These are phyloP conservation scores for Boletus barrowsii DNA, from an alignment of 768 basidiomycete species.

Conservation along the genomic window DNA sequence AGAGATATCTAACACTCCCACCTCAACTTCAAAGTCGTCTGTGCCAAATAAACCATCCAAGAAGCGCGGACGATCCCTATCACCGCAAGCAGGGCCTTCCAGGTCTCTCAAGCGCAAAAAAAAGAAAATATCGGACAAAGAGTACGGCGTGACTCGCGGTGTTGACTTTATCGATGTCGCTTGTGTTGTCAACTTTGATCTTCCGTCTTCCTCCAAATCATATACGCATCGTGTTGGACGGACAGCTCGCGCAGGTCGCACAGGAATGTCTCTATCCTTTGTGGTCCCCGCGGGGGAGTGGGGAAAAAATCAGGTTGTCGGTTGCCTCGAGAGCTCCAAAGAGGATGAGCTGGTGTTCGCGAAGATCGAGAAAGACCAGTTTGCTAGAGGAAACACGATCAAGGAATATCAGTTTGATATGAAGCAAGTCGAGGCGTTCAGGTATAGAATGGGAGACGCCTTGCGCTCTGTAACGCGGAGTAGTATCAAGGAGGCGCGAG, in stretches of 20 bases:
- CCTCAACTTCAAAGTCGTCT: conserved; percentile 13
- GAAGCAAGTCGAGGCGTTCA: conserved; percentile 95
- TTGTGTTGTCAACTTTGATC: conserved; percentile 97
- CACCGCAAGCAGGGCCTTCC: conserved; percentile 36
- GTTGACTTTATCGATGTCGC: conserved; percentile 97
- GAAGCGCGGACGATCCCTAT: conserved; percentile 59
- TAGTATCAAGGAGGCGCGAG: conserved; percentile 83
- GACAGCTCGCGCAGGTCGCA: conserved; percentile 92
- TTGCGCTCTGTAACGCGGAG: conserved; percentile 83
- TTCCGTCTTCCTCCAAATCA: conserved; percentile 81
- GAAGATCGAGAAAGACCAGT: conserved; percentile 76
- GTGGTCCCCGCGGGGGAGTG: conserved; percentile 68
- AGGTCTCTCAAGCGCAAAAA: conserved; percentile 54
- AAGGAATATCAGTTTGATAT: conserved; percentile 94
- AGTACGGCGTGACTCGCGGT: conserved; percentile 93
- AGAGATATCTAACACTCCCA: conserved; percentile 46
- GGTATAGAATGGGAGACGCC: conserved; percentile 98
- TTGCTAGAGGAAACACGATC: conserved; percentile 48
- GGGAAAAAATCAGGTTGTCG: conserved; percentile 75
- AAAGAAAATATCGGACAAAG: conserved; percentile 54
- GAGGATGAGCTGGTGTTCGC: conserved; percentile 64
- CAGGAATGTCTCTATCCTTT: conserved; percentile 89
- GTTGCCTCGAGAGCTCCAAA: conserved; percentile 62
- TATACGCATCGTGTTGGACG: conserved; percentile 97
- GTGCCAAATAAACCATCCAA: conserved; percentile 19